phyloP scores from a whole-genome alignment of 441 rosid species.

The Mallotus repandus region DNA sequence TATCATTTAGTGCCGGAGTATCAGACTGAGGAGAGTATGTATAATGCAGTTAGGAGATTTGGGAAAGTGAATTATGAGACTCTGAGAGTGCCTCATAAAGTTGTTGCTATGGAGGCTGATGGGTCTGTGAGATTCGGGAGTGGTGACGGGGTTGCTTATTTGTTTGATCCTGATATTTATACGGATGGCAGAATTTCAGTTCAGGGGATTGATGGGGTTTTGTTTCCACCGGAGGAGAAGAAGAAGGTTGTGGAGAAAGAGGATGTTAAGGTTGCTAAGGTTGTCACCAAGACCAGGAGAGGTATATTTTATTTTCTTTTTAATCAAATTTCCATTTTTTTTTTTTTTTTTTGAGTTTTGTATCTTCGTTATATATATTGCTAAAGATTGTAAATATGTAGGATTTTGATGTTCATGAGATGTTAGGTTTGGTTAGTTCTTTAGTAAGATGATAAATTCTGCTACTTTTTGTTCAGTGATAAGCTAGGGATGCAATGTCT shows the following conservation, averaged over 20 bases:
- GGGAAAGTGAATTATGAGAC: conserved; percentile 84
- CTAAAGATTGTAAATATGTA: too few species aligned
- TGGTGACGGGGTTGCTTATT: conserved; percentile 68
- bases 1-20: conserved; percentile 93
- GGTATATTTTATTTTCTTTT: conserved; percentile 39
- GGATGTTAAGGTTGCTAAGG: conserved; percentile 41
- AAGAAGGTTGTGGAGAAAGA: conserved; percentile 36
- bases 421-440: too few species aligned
- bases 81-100: conserved; percentile 79
- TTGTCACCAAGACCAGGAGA: conserved; percentile 69
- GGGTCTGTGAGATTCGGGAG: conserved; percentile 91
- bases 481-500: too few species aligned
- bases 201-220: conserved; percentile 90
- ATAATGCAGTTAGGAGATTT: conserved; percentile 85
- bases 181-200: conserved; percentile 96
- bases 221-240: conserved; percentile 64
- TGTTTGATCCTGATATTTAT: conserved; percentile 92
- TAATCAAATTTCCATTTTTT: background rate
- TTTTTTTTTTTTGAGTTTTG: background rate
- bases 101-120: conserved; percentile 84
- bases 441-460: too few species aligned
- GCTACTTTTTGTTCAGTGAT: too few species aligned
- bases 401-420: too few species aligned
- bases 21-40: conserved; percentile 99
- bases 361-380: too few species aligned